phyloP scores from a whole-genome alignment of 257 asterid species.

The Solanum tacnaense region DNA sequence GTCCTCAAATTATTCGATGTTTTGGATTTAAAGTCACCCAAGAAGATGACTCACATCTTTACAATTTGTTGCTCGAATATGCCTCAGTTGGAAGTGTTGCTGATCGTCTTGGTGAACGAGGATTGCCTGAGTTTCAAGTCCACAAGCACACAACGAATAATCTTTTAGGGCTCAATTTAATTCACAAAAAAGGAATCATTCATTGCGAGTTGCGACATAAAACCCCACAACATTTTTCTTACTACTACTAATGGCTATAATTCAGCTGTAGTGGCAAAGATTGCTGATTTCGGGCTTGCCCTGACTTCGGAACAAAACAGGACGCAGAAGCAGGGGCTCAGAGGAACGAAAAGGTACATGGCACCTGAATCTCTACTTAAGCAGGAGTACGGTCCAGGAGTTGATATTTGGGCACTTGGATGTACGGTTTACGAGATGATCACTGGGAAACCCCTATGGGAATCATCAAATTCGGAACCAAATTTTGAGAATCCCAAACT shows the following conservation, averaged over 20 bases:
- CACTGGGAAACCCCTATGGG: not conserved
- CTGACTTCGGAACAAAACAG: not conserved
- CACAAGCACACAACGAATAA: not conserved
- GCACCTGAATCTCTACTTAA: not conserved
- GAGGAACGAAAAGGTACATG: slow-evolving; percentile 2
- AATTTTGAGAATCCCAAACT: not conserved
- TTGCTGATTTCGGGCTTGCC: not conserved
- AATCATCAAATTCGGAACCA: not conserved
- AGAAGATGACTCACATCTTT: not conserved
- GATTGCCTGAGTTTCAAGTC: not conserved
- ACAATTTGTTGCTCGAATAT: not conserved
- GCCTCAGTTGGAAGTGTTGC: not conserved
- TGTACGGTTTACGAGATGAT: slow-evolving; percentile 6
- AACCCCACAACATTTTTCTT: not conserved
- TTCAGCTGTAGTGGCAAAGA: not conserved
- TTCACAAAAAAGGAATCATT: not conserved
- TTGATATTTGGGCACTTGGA: slow-evolving; percentile 8
- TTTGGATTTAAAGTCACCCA: not conserved
- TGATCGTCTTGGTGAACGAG: not conserved
- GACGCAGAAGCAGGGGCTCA: not conserved
- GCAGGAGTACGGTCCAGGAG: not conserved
- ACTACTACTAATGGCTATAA: not conserved
- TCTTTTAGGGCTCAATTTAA: not conserved
- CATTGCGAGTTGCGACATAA: slow-evolving; percentile 6
- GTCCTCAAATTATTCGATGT: not conserved